A percentile compares a stretch with the other conserved stretches of the same genome.
Conservation (phyloP, 2,329 filamentous ascomycete species). For the Phoma sp. region DNA sequence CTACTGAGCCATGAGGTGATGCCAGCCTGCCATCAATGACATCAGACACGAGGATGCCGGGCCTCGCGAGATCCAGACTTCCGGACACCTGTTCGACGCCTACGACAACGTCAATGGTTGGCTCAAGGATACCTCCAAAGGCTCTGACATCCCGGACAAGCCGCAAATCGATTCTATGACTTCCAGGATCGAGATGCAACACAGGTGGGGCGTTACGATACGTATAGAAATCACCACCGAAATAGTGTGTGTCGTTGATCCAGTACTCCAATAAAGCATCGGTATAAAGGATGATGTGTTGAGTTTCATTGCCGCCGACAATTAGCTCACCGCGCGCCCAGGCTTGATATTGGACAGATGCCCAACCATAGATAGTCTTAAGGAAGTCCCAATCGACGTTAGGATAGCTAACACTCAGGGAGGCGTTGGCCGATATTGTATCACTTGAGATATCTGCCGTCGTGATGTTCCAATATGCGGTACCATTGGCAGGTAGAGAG, state of each 20-base stretch:
- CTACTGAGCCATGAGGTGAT: slow-evolving; percentile 56
- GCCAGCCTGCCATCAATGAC: slow-evolving; percentile 57
- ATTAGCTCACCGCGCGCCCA: slow-evolving; percentile 61
- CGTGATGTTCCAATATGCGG: slow-evolving; percentile 56
- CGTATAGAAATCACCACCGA: slow-evolving; percentile 64
- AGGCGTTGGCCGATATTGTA: slow-evolving; percentile 42
- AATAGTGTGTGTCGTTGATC: slow-evolving; percentile 59
- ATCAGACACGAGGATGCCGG: slow-evolving; percentile 57
- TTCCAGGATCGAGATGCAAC: slow-evolving; percentile 57
- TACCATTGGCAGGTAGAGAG: slow-evolving; percentile 59
- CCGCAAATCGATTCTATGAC: slow-evolving; percentile 60
- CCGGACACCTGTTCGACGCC: slow-evolving; percentile 30
- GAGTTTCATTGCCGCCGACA: slow-evolving; percentile 44
- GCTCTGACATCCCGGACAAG: slow-evolving; percentile 63
- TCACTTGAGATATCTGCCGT: slow-evolving; percentile 38
- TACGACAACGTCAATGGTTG: slow-evolving; percentile 52
- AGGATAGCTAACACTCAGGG: slow-evolving; percentile 55
- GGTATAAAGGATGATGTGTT: slow-evolving; percentile 53
- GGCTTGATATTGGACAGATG: slow-evolving; percentile 64
- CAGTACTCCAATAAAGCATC: slow-evolving; percentile 60
- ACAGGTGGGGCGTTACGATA: slow-evolving; percentile 59
- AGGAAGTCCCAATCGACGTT: slow-evolving; percentile 62
- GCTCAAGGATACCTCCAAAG: slow-evolving; percentile 59
- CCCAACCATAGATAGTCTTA: slow-evolving; percentile 64
- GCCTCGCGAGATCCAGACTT: slow-evolving; percentile 41